Percentiles rank a stretch among this genome's conserved stretches.
Evolutionary conservation across 495 filamentous ascomycete species (phyloP).

Genomic region (Hapsidospora chrysogenum): DNA sequence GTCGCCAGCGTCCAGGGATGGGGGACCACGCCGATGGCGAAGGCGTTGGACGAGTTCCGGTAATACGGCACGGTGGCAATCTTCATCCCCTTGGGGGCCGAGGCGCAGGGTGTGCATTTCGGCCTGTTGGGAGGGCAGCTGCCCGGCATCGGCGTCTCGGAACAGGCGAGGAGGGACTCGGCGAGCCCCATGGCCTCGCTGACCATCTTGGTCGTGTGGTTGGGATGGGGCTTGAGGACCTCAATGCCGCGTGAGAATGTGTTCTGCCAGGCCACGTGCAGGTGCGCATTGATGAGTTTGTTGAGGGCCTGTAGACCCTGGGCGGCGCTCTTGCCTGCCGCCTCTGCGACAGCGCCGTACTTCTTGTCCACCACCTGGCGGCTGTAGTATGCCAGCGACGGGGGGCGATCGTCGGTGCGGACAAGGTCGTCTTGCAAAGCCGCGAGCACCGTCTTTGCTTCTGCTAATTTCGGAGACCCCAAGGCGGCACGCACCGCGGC

Average conservation of each 20-base stretch:
- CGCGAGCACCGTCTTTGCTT: constrained; percentile 39
- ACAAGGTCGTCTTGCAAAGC: constrained; percentile 42
- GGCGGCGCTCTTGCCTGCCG: constrained; percentile 33
- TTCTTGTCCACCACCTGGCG: constrained; percentile 34
- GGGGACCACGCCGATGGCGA: constrained; percentile 73
- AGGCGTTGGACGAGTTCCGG: constrained; percentile 44
- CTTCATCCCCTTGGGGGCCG: constrained; percentile 29
- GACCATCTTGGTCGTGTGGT: constrained; percentile 55
- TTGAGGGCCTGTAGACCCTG: constrained; percentile 46
- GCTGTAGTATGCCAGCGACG: constrained; percentile 66
- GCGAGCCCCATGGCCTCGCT: constrained; percentile 55
- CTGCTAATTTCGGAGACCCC: constrained; percentile 30
- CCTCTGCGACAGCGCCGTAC: constrained; percentile 51
- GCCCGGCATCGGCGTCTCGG: constrained; percentile 45
- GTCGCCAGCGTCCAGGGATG: constrained; percentile 74
- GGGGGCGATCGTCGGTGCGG: constrained; percentile 41
- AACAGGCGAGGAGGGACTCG: constrained; percentile 53
- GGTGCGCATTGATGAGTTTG: constrained; percentile 66
- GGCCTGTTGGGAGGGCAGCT: constrained; percentile 77
- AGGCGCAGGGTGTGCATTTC: constrained; percentile 57
- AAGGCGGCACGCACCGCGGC: constrained; percentile 50
- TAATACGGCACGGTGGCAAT: constrained; percentile 42
- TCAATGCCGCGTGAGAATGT: constrained; percentile 56
- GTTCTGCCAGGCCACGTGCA: constrained; percentile 74
- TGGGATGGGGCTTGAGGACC: constrained; percentile 58